phyloP scores from a whole-genome alignment of 2,329 filamentous ascomycete species.

The Thelonectria olida region DNA sequence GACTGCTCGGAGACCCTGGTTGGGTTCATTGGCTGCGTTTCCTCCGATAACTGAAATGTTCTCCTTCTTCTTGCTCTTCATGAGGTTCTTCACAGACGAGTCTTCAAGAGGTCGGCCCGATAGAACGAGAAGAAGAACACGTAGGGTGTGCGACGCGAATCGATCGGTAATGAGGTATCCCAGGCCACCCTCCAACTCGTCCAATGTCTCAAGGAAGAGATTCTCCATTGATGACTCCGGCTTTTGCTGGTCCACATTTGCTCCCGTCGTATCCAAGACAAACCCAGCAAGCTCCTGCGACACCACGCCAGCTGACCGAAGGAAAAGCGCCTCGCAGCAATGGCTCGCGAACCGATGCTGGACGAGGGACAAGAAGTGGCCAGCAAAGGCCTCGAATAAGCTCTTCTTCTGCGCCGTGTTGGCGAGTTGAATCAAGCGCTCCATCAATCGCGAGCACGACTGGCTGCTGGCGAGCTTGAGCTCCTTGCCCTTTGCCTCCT shows the following conservation, averaged over 20 bases:
- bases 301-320: slow-evolving; percentile 81
- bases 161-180: slow-evolving; percentile 84
- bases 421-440: slow-evolving; percentile 86
- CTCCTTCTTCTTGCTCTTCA: slow-evolving; percentile 95
- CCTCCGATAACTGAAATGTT: slow-evolving; percentile 71
- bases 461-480: slow-evolving; percentile 96
- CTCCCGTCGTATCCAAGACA: slow-evolving; percentile 54
- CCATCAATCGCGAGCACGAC: slow-evolving; percentile 92
- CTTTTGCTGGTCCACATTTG: slow-evolving; percentile 53
- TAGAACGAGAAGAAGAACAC: slow-evolving; percentile 85
- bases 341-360: slow-evolving; percentile 97
- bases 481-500: slow-evolving; percentile 90
- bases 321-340: slow-evolving; percentile 93
- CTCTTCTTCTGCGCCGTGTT: slow-evolving; percentile 83
- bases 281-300: slow-evolving; percentile 73
- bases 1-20: slow-evolving; percentile 63
- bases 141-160: slow-evolving; percentile 90
- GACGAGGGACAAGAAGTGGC: slow-evolving; percentile 88
- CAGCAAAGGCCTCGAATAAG: slow-evolving; percentile 84
- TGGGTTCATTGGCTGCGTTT: slow-evolving; percentile 58
- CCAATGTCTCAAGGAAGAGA: slow-evolving; percentile 82
- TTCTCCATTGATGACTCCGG: slow-evolving; percentile 78
- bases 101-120: slow-evolving; percentile 83
- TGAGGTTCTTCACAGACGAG: slow-evolving; percentile 72
- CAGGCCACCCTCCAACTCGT: slow-evolving; percentile 88